Percentiles rank a stretch among this genome's conserved stretches.
These are phyloP conservation scores for Phascolomyces articulosus DNA, from an alignment of 371 early-diverging fungal genomes.

Conservation along the genomic window DNA sequence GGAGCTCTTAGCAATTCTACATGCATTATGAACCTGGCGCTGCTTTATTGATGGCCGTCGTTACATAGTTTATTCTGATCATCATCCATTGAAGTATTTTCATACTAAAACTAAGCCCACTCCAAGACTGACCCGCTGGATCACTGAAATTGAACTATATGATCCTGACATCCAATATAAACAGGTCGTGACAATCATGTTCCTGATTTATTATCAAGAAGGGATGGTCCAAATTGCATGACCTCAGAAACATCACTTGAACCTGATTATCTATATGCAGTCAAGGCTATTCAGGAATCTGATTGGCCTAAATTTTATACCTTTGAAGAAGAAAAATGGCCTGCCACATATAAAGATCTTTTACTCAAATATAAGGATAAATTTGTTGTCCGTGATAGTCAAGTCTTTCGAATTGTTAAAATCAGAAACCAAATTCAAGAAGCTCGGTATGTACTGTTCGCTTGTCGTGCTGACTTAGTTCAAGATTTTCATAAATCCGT, in stretches of 20 bases:
- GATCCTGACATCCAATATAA: slow-evolving; percentile 29
- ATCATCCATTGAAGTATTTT: slow-evolving; percentile 26
- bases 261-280: slow-evolving; percentile 14
- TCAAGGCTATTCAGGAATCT: neutral
- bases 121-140: slow-evolving; percentile 16
- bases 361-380: neutral
- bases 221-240: slow-evolving; percentile 1
- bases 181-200: slow-evolving; percentile 28
- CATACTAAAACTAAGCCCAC: slow-evolving; percentile 17
- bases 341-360: neutral
- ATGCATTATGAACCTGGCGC: slow-evolving; percentile 35
- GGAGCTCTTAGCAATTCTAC: slow-evolving; percentile 36
- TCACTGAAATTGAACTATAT: slow-evolving; percentile 20
- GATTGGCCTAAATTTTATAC: slow-evolving; percentile 11
- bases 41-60: slow-evolving; percentile 28
- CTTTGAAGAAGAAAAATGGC: neutral
- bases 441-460: slow-evolving; percentile 6
- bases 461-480: slow-evolving; percentile 10
- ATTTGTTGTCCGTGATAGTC: slow-evolving; percentile 2
- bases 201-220: slow-evolving; percentile 26
- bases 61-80: slow-evolving; percentile 27
- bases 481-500: slow-evolving; percentile 23
- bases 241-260: neutral
- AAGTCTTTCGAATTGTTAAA: slow-evolving; percentile 1
- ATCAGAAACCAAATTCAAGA: neutral